phyloP scores from a whole-genome alignment of 495 filamentous ascomycete species.

The Penicillium parvum region DNA sequence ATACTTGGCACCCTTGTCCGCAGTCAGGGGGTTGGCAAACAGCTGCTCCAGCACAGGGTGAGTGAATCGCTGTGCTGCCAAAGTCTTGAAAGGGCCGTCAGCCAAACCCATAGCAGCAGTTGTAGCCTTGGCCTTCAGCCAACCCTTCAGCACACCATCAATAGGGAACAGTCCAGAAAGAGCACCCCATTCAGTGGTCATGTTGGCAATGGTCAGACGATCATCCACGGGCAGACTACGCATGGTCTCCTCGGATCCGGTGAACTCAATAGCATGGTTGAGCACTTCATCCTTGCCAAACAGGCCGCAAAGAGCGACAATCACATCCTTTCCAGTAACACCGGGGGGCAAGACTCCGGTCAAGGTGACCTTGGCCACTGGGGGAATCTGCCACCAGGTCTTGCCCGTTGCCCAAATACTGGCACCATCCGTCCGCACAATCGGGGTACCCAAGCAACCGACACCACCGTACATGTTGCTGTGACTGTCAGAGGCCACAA shows the following conservation, averaged over 20 bases:
- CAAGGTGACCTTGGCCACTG: constrained; percentile 74
- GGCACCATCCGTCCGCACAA: constrained; percentile 85
- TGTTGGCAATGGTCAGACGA: constrained; percentile 83
- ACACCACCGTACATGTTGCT: constrained; percentile 91
- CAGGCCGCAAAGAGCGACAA: constrained; percentile 81
- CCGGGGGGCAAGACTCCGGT: constrained; percentile 70
- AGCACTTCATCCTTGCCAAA: constrained; percentile 89
- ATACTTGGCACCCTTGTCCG: constrained; percentile 76
- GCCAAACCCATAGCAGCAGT: constrained; percentile 52
- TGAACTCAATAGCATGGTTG: constrained; percentile 91
- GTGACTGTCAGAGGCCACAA: constrained; percentile 79
- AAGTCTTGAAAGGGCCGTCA: constrained; percentile 35
- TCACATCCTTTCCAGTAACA: constrained; percentile 94
- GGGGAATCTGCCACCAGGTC: constrained; percentile 90
- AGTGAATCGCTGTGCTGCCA: constrained; percentile 52
- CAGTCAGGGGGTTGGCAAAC: constrained; percentile 57
- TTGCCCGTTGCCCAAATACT: constrained; percentile 80
- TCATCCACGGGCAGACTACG: constrained; percentile 69
- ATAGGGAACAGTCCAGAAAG: constrained; percentile 80
- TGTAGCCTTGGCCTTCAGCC: constrained; percentile 75
- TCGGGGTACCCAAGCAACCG: constrained; percentile 50
- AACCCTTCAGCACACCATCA: constrained; percentile 65
- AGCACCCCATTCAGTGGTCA: constrained; percentile 95
- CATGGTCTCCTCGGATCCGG: constrained; percentile 74
- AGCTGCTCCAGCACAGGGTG: constrained; percentile 70